Evolutionary conservation across 2,329 filamentous ascomycete species (phyloP), one percentile per base, ranked within the genome.

Genomic region (Exutisphaerella laricina): DNA sequence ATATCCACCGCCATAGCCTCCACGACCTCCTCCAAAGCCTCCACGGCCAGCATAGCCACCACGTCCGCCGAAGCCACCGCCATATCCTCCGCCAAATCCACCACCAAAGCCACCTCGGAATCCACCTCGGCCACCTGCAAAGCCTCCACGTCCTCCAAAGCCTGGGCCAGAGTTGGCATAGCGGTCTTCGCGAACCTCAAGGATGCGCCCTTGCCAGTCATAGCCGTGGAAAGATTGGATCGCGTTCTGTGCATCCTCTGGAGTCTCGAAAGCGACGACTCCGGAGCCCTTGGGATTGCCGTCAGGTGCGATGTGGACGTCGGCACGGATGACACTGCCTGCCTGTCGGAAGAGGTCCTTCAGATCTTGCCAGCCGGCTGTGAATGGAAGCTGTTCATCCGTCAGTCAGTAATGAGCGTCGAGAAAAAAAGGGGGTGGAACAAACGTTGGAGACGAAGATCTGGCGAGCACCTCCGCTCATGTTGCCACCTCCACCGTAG

Each of bases 311-410:
- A 87, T 74, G 66, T 98, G 90, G 45, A 98, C 89, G 68, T 98
- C 92, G 52, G 92, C 92, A 64, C 92, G 88, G 60, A 96, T 85
- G 48, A 98, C 88, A 48, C 80, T 78, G 55, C 87, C 88, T 71
- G 92, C 89, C 78, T 96, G 89, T 63, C 92, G 86, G 77, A 98
- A 98, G 56, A 98, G 77, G 68, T 98, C 92, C 73, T 98, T 98
- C 58, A 98, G 73, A 68, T 98, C 92, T 71, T 98, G 92, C 92
- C 92, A 98, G 65, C 92, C 92, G 58, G 94, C 87, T 54, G 88
- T 94, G 72, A 89, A 98, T 14, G 92, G 92, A 58, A 98, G 85
- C 92, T 98, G 70, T 30, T 58, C 18, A 51, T 43, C 47, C 52
- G 49, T 52, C 38, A 58, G 54, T 61, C 47, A 60, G n/a, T n/a